Conservation (phyloP, 2,329 filamentous ascomycete genomes). For the Cephalotrichum gorgonifer region DNA sequence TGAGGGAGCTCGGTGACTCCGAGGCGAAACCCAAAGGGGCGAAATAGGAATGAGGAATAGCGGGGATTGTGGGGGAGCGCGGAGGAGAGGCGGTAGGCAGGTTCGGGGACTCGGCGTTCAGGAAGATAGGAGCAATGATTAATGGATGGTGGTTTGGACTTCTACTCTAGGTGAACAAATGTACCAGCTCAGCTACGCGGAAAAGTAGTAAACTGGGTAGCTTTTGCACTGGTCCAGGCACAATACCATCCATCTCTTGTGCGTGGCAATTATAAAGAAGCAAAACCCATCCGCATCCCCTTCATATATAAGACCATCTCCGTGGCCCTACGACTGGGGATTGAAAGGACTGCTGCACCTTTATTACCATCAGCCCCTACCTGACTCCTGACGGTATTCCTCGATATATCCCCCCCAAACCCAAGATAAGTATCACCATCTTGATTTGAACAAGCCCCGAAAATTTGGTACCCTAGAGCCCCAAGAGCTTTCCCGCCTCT, state of each 20-base stretch:
- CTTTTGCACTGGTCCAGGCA: no score
- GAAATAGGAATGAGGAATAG: constrained; percentile 34
- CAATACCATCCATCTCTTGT: no score
- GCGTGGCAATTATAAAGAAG: no score
- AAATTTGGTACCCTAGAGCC: no score
- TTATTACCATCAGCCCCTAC: background rate
- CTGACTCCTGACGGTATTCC: no score
- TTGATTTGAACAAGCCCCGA: no score
- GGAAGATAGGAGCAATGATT: background rate
- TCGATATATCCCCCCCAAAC: background rate
- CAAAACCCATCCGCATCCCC: no score
- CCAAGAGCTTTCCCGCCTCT: no score
- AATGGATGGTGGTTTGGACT: background rate
- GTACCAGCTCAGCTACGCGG: no score
- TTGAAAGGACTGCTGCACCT: background rate
- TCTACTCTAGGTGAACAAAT: background rate
- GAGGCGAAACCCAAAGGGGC: constrained; percentile 80
- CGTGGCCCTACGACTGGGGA: no score
- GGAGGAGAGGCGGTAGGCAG: background rate
- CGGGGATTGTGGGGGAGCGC: background rate
- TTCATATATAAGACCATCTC: no score
- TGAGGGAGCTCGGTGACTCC: constrained; percentile 74
- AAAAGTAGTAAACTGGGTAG: no score
- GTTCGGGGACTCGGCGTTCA: background rate
- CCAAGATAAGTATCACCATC: background rate